phyloP scores from a whole-genome alignment of 1,284 basidiomycete genomes.

The Sphaerobolus stellatus region DNA sequence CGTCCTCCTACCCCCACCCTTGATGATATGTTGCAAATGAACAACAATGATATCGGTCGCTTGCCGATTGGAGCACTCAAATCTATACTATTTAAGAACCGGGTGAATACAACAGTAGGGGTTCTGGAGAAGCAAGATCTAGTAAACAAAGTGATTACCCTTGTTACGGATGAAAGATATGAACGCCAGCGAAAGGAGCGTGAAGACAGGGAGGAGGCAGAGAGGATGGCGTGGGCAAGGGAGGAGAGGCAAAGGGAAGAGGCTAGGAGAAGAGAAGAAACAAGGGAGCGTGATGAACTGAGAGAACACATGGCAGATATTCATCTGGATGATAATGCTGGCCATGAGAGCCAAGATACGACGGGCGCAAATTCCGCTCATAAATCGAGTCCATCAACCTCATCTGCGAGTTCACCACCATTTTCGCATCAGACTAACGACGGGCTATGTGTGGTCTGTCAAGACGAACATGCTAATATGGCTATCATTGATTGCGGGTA shows the following conservation, averaged over 20 bases:
- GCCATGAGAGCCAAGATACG: not conserved
- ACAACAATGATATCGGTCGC: slow-evolving; percentile 50
- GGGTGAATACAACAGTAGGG: slow-evolving; percentile 54
- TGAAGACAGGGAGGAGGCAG: slow-evolving; percentile 40
- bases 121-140: slow-evolving; percentile 74
- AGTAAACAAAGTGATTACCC: slow-evolving; percentile 61
- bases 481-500: slow-evolving; percentile 93
- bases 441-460: slow-evolving; percentile 85
- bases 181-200: slow-evolving; percentile 48
- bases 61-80: slow-evolving; percentile 71
- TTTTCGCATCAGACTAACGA: slow-evolving; percentile 14
- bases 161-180: slow-evolving; percentile 65
- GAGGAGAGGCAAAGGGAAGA: slow-evolving; percentile 29
- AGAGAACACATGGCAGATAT: not conserved
- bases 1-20: slow-evolving; percentile 47
- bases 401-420: slow-evolving; percentile 17
- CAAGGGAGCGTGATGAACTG: slow-evolving; percentile 36
- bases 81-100: slow-evolving; percentile 71
- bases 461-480: slow-evolving; percentile 88
- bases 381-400: slow-evolving; percentile 15
- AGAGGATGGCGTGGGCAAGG: slow-evolving; percentile 13
- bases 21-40: slow-evolving; percentile 64
- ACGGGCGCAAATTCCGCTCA: not conserved
- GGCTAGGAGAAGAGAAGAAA: slow-evolving; percentile 25
- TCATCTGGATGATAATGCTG: not conserved